Conservation (phyloP, 1,139 yeast genomes). For the Taiozyma onychis region DNA sequence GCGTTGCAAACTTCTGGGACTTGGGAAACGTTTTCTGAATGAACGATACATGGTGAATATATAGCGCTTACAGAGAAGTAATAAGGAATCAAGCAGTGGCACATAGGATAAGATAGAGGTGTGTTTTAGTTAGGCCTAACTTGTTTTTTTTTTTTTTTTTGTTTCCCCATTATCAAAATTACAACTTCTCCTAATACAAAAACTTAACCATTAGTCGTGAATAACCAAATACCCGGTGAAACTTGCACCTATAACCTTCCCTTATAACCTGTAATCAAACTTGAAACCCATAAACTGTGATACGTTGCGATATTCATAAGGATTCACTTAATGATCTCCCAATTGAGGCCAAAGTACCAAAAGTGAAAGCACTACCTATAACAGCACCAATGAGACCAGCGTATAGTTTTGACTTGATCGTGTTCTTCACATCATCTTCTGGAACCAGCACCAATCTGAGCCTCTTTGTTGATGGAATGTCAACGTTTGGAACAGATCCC, state of each 20-base stretch:
- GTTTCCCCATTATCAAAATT: too few relatives aligned
- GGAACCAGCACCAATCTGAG: not conserved
- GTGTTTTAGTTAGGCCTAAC: too few relatives aligned
- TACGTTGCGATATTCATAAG: not conserved
- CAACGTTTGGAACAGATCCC: not conserved
- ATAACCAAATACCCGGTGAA: not conserved
- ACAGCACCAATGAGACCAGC: conserved; percentile 5
- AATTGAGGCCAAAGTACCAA: conserved; percentile 8
- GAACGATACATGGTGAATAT: not conserved
- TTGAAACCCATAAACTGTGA: not conserved
- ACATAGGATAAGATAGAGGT: not conserved
- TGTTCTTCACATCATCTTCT: not conserved
- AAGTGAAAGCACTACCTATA: conserved; percentile 10
- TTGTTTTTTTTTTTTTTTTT: too few relatives aligned
- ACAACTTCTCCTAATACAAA: not conserved
- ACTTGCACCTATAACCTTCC: not conserved
- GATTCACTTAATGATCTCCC: conserved; percentile 2
- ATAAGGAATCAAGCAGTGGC: not conserved
- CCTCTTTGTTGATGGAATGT: not conserved
- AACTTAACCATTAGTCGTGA: not conserved
- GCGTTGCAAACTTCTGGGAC: not conserved
- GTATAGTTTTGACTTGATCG: not conserved
- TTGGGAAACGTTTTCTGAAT: not conserved
- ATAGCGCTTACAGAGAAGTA: not conserved
- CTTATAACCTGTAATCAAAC: not conserved